phyloP scores from a whole-genome alignment of 2,329 filamentous ascomycete species.

The Pleurostoma richardsiae region DNA sequence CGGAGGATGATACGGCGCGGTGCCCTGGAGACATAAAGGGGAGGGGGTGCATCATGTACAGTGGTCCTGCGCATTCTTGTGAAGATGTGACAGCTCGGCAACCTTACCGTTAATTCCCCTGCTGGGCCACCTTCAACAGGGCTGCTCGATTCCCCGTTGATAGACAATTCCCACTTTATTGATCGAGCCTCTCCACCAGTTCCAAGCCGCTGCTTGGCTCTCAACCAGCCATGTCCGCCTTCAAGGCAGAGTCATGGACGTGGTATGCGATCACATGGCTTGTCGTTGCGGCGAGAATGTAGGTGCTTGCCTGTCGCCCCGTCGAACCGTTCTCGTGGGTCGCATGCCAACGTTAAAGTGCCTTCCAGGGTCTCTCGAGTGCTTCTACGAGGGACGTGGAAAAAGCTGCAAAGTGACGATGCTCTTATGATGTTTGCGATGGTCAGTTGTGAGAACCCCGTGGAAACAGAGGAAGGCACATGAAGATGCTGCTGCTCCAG shows the following conservation, averaged over 20 bases:
- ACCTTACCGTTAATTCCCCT: neutral
- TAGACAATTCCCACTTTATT: neutral
- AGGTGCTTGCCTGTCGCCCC: conserved; percentile 10
- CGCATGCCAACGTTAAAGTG: neutral
- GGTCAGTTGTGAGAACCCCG: conserved; percentile 23
- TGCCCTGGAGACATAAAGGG: neutral
- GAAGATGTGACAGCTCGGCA: neutral
- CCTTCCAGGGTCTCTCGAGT: conserved; percentile 28
- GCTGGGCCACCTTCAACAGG: neutral
- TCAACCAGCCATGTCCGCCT: conserved; percentile 18
- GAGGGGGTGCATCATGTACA: neutral
- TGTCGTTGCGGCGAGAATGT: conserved; percentile 34
- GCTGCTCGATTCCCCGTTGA: neutral
- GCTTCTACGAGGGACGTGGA: conserved; percentile 35
- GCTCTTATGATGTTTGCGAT: conserved; percentile 49
- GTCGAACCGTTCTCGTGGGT: conserved; percentile 1
- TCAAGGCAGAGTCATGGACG: conserved; percentile 34
- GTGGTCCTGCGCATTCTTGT: neutral
- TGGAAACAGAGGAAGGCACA: too few species aligned
- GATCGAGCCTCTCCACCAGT: neutral
- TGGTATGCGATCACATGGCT: conserved; percentile 36
- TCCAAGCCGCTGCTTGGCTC: neutral
- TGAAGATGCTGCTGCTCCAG: neutral
- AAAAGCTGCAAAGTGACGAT: conserved; percentile 49
- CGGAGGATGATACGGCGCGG: too few species aligned